A percentile compares a stretch with the other conserved stretches of the same genome.
phyloP scores from a whole-genome alignment of 2,329 filamentous ascomycete genomes.

The Capronia epimyces region DNA sequence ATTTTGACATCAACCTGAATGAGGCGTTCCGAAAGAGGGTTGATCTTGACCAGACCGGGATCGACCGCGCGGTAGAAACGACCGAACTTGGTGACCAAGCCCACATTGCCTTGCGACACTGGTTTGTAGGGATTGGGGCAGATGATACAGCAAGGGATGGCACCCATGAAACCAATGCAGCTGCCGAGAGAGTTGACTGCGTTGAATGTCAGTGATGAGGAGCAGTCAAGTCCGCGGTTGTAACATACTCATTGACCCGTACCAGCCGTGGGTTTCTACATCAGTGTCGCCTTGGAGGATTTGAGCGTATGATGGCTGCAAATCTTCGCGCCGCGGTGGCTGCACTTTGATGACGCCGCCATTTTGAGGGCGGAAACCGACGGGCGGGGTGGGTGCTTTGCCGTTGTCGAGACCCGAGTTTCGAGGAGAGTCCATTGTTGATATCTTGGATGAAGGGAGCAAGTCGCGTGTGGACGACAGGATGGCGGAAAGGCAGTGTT shows the following conservation, averaged over 20 bases:
- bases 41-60: conserved; percentile 94
- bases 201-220: conserved; percentile 12
- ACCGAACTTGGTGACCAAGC: conserved; percentile 92
- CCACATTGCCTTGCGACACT: conserved; percentile 88
- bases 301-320: conserved; percentile 76
- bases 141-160: conserved; percentile 82
- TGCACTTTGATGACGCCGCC: conserved; percentile 62
- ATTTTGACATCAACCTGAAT: conserved; percentile 98
- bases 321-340: conserved; percentile 73
- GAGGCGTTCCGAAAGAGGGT: conserved; percentile 84
- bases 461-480: conserved; percentile 21
- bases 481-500: conserved; percentile 4
- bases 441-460: conserved; percentile 5
- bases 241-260: conserved; percentile 72
- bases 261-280: conserved; percentile 74
- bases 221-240: not conserved
- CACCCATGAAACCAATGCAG: conserved; percentile 71
- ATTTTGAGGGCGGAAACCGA: conserved; percentile 47
- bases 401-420: conserved; percentile 28
- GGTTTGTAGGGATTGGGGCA: conserved; percentile 96
- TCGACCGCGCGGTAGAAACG: conserved; percentile 91
- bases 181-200: conserved; percentile 68
- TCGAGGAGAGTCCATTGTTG: conserved; percentile 27
- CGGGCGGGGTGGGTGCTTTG: conserved; percentile 33
- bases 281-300: conserved; percentile 60